These are phyloP conservation scores for Tolypocladium album DNA, from an alignment of 2,329 filamentous ascomycete genomes.

Conservation along the genomic window DNA sequence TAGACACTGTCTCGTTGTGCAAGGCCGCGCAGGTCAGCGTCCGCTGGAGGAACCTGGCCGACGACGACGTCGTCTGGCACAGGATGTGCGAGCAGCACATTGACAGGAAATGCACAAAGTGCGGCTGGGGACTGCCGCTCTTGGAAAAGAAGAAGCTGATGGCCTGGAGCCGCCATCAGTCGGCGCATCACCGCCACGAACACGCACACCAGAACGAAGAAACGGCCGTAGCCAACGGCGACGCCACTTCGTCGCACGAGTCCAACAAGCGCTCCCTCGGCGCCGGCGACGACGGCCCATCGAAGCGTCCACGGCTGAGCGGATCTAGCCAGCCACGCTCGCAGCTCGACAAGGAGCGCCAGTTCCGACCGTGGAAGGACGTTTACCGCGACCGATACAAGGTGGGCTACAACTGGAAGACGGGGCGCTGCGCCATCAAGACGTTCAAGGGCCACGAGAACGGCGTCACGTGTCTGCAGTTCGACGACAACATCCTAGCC, in stretches of 20 bases:
- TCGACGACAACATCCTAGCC: constrained; percentile 83
- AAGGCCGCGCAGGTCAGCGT: constrained; percentile 91
- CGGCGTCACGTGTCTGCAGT: constrained; percentile 44
- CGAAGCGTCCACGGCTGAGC: constrained; percentile 22
- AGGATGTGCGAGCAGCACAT: constrained; percentile 98
- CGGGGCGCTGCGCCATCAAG: constrained; percentile 76
- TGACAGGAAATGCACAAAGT: constrained; percentile 86
- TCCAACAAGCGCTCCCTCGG: constrained; percentile 23
- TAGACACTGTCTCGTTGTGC: constrained; percentile 90
- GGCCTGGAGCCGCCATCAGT: constrained; percentile 74
- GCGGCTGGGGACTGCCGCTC: constrained; percentile 86
- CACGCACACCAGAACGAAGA: constrained; percentile 7
- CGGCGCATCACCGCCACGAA: constrained; percentile 7
- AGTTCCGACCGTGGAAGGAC: constrained; percentile 76
- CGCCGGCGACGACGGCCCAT: constrained; percentile 16
- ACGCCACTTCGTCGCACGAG: constrained; percentile 9
- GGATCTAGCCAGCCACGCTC: constrained; percentile 15
- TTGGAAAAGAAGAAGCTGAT: constrained; percentile 80
- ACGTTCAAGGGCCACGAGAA: constrained; percentile 80
- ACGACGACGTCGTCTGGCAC: constrained; percentile 94
- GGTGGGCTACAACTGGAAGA: constrained; percentile 96
- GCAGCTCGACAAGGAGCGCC: constrained; percentile 31
- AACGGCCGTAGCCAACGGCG: constrained; percentile 11
- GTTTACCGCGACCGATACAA: constrained; percentile 94
- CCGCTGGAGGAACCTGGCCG: constrained; percentile 80